Evolutionary conservation across 108 stramenopile species (phyloP).

Genomic region (Cyclostephanos tholiformis): DNA sequence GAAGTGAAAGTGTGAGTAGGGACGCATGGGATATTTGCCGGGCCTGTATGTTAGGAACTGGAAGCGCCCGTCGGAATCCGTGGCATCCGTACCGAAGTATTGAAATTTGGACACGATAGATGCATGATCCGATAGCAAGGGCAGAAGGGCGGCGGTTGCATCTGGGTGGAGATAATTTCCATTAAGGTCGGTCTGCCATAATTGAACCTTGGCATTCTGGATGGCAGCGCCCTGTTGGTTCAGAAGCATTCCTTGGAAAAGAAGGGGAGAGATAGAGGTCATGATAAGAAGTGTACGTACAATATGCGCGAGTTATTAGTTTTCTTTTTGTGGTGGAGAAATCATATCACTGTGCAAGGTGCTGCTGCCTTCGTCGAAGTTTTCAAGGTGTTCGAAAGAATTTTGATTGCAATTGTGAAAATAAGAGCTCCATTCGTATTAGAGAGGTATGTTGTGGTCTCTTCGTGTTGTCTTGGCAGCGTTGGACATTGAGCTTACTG

Average conservation of each 20-base stretch:
- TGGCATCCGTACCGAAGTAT: slow-evolving; percentile 25
- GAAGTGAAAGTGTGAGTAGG: slow-evolving; percentile 19
- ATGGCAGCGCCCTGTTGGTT: slow-evolving; percentile 16
- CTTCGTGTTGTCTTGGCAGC: too few relatives aligned
- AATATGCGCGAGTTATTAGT: too few relatives aligned
- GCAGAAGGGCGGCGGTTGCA: neutral
- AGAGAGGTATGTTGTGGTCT: too few relatives aligned
- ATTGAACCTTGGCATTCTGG: slow-evolving; percentile 7
- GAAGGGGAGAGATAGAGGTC: neutral
- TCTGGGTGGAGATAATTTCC: slow-evolving; percentile 17
- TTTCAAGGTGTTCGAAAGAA: too few relatives aligned
- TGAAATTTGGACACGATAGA: slow-evolving; percentile 17
- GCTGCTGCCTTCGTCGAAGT: too few relatives aligned
- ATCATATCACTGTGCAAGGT: too few relatives aligned
- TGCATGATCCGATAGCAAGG: neutral
- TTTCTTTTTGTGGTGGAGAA: too few relatives aligned
- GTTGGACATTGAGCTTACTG: too few relatives aligned
- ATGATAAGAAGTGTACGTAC: neutral
- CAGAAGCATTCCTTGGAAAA: slow-evolving; percentile 16
- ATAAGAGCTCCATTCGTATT: too few relatives aligned
- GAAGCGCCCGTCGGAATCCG: slow-evolving; percentile 2
- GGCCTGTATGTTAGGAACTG: slow-evolving; percentile 16
- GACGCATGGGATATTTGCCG: neutral
- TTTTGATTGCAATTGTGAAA: too few relatives aligned
- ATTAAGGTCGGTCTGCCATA: slow-evolving; percentile 21